These are phyloP conservation scores for Serendipita sp. DNA, from an alignment of 768 basidiomycete species.

Conservation along the genomic window DNA sequence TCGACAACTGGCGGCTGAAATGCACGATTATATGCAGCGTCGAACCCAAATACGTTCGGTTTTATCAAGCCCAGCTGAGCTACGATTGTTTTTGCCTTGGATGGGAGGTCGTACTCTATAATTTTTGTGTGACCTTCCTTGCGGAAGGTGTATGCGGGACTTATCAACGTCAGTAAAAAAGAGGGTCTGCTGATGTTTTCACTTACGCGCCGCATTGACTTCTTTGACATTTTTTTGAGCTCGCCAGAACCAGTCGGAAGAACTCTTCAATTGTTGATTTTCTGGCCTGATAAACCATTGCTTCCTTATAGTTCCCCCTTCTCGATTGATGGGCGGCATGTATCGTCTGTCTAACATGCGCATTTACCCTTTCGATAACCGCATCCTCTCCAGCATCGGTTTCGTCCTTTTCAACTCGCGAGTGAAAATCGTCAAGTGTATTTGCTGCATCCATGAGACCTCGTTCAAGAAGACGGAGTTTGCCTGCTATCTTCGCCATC, in stretches of 20 bases:
- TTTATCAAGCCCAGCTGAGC: constrained; percentile 38
- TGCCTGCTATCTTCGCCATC: constrained; percentile 73
- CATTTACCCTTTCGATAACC: constrained; percentile 43
- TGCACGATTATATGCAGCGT: constrained; percentile 22
- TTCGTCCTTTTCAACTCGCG: constrained; percentile 20
- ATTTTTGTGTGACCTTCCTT: constrained; percentile 92
- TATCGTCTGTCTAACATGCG: constrained; percentile 45
- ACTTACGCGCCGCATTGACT: constrained; percentile 66
- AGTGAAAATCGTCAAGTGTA: constrained; percentile 52
- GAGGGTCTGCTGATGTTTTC: constrained; percentile 7
- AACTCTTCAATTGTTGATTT: constrained; percentile 75
- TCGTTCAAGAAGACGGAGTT: constrained; percentile 74
- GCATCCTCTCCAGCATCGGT: constrained; percentile 39
- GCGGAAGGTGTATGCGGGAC: constrained; percentile 71
- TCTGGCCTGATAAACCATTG: constrained; percentile 70
- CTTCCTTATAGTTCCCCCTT: constrained; percentile 81
- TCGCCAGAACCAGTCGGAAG: constrained; percentile 36
- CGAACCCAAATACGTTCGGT: constrained; percentile 50
- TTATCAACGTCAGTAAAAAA: constrained; percentile 19
- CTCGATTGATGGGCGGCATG: constrained; percentile 33
- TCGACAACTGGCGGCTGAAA: constrained; percentile 34
- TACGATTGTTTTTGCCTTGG: constrained; percentile 57
- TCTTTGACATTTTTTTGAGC: constrained; percentile 62
- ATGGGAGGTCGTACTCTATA: constrained; percentile 77
- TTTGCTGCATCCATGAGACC: constrained; percentile 76